Evolutionary conservation across 2,329 filamentous ascomycete species (phyloP).

Genomic region (Diplodia corticola): DNA sequence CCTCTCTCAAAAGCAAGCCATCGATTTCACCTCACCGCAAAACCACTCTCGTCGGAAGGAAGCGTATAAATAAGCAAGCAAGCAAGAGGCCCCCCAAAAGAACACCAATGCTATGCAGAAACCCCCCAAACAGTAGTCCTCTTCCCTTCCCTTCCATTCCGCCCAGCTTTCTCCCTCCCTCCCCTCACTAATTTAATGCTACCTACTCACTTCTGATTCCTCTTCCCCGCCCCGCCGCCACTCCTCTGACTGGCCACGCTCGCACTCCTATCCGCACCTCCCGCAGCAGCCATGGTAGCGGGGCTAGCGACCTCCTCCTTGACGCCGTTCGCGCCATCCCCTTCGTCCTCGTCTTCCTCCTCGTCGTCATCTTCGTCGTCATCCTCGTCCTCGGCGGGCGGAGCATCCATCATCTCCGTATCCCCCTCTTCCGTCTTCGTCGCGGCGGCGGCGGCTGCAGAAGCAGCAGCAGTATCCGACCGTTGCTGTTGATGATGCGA

Average conservation of each 20-base stretch:
- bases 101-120: neutral
- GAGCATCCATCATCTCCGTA: constrained; percentile 17
- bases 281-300: constrained; percentile 24
- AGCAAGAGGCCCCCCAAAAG: too few species aligned
- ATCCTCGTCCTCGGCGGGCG: neutral
- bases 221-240: constrained; percentile 33
- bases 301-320: constrained; percentile 4
- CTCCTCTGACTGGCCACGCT: constrained; percentile 69
- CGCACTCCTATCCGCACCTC: constrained; percentile 60
- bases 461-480: neutral
- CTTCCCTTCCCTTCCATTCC: neutral
- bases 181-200: too few species aligned
- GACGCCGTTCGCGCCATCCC: neutral
- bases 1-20: too few species aligned
- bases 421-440: neutral
- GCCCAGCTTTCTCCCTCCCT: too few species aligned
- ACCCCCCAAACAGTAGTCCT: neutral
- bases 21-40: too few species aligned
- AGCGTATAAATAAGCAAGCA: too few species aligned
- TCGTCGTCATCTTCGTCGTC: neutral
- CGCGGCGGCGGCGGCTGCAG: neutral
- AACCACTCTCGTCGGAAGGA: too few species aligned
- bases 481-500: neutral
- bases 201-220: constrained; percentile 33
- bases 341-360: neutral